Percentiles rank a stretch among this genome's conserved stretches.
These are phyloP conservation scores for Fraxinus quadrangulata DNA, from an alignment of 257 asterid genomes.

Conservation along the genomic window DNA sequence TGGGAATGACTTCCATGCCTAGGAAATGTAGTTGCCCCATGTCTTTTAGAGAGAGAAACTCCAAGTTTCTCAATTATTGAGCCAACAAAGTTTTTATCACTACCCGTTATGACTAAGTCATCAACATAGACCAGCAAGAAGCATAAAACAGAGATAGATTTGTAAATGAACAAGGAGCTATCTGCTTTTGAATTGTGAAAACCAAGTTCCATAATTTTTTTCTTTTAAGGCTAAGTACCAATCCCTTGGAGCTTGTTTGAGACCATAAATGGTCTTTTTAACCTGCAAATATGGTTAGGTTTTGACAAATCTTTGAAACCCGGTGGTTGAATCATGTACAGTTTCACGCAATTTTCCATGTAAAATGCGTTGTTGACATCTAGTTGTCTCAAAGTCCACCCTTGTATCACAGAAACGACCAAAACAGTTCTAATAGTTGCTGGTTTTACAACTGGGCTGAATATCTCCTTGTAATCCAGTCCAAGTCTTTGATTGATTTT, in stretches of 20 bases:
- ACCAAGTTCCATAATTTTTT: not conserved
- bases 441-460: not conserved
- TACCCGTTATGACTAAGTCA: not conserved
- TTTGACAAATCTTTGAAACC: not conserved
- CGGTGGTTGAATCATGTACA: not conserved
- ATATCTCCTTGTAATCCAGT: not conserved
- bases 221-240: not conserved
- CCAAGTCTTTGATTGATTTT: too few relatives aligned
- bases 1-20: not conserved
- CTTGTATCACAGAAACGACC: not conserved
- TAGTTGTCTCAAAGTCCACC: too few relatives aligned
- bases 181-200: not conserved
- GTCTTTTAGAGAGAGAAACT: not conserved
- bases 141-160: not conserved
- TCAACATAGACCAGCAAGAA: not conserved
- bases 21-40: not conserved
- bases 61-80: not conserved
- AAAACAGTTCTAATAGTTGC: not conserved
- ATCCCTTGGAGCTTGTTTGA: not conserved
- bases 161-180: not conserved
- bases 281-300: slow-evolving; percentile 10
- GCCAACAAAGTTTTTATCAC: not conserved
- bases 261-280: not conserved
- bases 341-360: not conserved
- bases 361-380: not conserved